Base-by-base conservation (phyloP, 371 early-diverging fungal species). In the Choanephora cucurbitarum region DNA sequence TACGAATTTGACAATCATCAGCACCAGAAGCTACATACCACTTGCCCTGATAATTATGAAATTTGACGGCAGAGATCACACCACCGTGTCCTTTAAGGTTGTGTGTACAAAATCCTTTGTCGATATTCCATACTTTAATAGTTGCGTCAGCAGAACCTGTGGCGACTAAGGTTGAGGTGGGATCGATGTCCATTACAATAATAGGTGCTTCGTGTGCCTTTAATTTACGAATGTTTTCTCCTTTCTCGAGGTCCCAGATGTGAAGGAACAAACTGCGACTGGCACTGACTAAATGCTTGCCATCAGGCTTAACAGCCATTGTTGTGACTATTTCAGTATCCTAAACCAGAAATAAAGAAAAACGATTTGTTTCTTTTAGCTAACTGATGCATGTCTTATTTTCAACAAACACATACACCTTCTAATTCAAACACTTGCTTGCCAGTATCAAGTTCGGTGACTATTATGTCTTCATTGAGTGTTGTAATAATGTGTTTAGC, bases 71-170 rank as follows among this genome's bases (percentile, higher is more conserved):
- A 44, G 89, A 85, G 48, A 98, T 76, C 18, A 96, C 87, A 34
- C 96, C 97, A 34, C 89, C 79, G 56, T 98, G 99, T 37, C 98
- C 97, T 44, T 80, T 84, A 58, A 98, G 90, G 66, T 92, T 91
- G 68, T 98, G 99, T 24, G 99, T 97, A 62, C 92, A 93, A 72
- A 79, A 94, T n/a, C 94, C 95, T 49, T 86, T 80, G 51, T 90
- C 92, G 42, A 93, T 90, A 75, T 98, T 96, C 95, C 96, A 98
- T 5, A 97, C 92, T 55, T 90, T 91, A 52, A 98, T 89, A 8
- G 91, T 89, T 61, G 89, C 88, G 74, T 98, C 99, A 0, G 99
- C 96, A n/a, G 93, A 93, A 42, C 97, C 99, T 0, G 96, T 96
- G 5, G 97, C 97, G 4, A 96, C 91, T 17, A 97, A 67, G 0